phyloP scores from a whole-genome alignment of 2,329 filamentous ascomycete genomes.

The Chalara sp. region DNA sequence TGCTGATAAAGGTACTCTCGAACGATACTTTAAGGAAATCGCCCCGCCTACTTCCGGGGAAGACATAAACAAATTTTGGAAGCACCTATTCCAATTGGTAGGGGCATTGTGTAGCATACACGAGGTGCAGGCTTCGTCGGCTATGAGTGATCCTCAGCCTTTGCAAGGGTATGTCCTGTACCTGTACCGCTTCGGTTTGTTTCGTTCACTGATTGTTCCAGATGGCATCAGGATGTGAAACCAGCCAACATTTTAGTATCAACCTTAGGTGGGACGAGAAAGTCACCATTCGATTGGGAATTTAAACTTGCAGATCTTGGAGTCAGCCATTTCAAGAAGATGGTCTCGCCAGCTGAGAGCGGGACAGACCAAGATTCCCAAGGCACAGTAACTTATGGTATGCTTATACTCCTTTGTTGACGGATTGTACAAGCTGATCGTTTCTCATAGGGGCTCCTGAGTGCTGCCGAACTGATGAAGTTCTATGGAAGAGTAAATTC shows the following conservation, averaged over 20 bases:
- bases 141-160: background rate
- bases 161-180: constrained; percentile 9
- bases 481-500: constrained; percentile 2
- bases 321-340: constrained; percentile 6
- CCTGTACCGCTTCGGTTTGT: background rate
- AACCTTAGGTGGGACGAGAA: constrained; percentile 9
- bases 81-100: constrained; percentile 22
- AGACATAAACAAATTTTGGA: constrained; percentile 29
- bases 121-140: background rate
- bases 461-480: constrained; percentile 13
- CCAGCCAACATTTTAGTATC: constrained; percentile 26
- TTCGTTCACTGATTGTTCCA: constrained; percentile 8
- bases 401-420: background rate
- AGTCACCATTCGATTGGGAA: constrained; percentile 15
- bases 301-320: constrained; percentile 29
- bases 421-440: constrained; percentile 1
- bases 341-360: background rate
- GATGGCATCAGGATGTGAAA: constrained; percentile 29
- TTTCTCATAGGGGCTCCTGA: constrained; percentile 26
- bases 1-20: constrained; percentile 27
- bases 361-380: background rate
- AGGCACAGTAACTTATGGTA: constrained; percentile 4
- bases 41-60: constrained; percentile 17
- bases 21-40: constrained; percentile 24
- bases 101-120: constrained; percentile 22